Evolutionary conservation across 305 asterid species (phyloP), one percentile per base, ranked within the genome.

Genomic region (Withania somnifera): DNA sequence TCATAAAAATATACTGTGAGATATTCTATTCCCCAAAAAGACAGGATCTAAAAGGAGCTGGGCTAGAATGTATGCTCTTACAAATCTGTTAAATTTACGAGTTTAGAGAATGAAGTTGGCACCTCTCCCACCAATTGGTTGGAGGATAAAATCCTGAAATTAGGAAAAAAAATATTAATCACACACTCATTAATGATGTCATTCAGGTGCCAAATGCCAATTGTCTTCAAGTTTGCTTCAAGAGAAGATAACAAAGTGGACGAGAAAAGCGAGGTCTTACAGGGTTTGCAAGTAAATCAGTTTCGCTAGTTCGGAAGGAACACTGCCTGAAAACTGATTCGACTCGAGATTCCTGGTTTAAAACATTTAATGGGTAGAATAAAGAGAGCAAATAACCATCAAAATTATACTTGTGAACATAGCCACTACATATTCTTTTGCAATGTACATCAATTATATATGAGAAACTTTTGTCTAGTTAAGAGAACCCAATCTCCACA

Each of bases 341-440:
- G 80, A 95, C 89, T 95, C 99, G 26, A 95, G 97, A 81, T 89
- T 92, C 94, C 99, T 95, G 94, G 83, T 82, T 83, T 81, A 84
- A 80, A 58, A 28, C 51, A 78, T 30, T 19, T 47, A 60, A 64
- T 45, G 50, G 28, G 81, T 73, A 64, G 67, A 71, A 15, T 32
- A 52, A 53, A 34, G 54, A 24, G 30, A 77, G 81, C 13, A 77
- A 77, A 53, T 17, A 26, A 8, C 81, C 45, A 61, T 17, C 52
- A 40, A 54, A 30, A 54, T 11, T n/a, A 78, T 10, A 56, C 14
- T 79, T 64, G 78, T 38, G 17, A 47, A 30, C 0, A 26, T 26
- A 50, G 20, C 28, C 17, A 24, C 26, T 69, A 19, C 78, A 69
- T 40, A 20, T 19, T 69, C 36, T 40, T 20, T 69, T 40, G 54